These are phyloP conservation scores for Spathaspora boniae DNA, from an alignment of 805 yeast species.

Conservation along the genomic window DNA sequence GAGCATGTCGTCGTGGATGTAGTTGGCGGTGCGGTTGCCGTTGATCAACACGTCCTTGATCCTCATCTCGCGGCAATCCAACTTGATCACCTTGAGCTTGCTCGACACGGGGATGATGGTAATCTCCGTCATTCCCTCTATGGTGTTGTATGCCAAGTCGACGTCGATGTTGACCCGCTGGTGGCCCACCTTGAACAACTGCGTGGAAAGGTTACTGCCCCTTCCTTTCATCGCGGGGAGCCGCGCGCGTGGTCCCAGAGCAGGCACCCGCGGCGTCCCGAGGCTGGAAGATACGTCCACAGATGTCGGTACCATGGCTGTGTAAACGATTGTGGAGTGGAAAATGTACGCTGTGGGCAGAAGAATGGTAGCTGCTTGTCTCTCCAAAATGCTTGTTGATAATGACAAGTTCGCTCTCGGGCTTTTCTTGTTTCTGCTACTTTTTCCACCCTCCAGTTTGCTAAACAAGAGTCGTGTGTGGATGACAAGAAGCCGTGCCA, in stretches of 20 bases:
- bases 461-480: too few species aligned
- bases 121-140: conserved; percentile 77
- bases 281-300: too few species aligned
- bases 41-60: conserved; percentile 64
- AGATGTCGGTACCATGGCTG: too few species aligned
- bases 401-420: neutral
- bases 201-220: conserved; percentile 28
- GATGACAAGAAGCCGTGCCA: too few species aligned
- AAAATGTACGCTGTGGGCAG: too few species aligned
- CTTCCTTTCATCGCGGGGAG: too few species aligned
- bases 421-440: neutral
- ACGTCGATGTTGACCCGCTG: conserved; percentile 80
- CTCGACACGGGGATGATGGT: conserved; percentile 71
- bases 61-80: conserved; percentile 78
- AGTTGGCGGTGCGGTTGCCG: conserved; percentile 51
- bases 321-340: too few species aligned
- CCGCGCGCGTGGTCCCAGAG: too few species aligned
- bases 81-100: conserved; percentile 51
- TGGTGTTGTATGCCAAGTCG: conserved; percentile 57
- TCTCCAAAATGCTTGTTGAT: too few species aligned
- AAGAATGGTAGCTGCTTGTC: too few species aligned
- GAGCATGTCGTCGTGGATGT: conserved; percentile 52
- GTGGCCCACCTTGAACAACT: conserved; percentile 71
- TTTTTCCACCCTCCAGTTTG: too few species aligned
- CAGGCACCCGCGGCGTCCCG: too few species aligned